Percentiles rank a stretch among this genome's conserved stretches.
These are phyloP conservation scores for Pyricularia sp. DNA, from an alignment of 2,329 filamentous ascomycete genomes.

Conservation along the genomic window DNA sequence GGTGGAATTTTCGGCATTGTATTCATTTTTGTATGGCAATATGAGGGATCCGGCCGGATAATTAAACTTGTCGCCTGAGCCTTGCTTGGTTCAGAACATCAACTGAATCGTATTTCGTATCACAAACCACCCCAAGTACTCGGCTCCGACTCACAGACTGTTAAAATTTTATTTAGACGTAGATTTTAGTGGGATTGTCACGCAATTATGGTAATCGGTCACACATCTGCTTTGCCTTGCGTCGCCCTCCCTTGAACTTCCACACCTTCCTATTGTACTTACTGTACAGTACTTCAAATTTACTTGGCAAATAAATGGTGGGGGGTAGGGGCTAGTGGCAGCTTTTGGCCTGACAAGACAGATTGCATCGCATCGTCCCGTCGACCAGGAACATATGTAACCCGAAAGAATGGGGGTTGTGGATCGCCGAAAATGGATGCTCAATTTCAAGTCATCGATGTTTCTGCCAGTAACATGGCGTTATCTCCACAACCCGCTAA, in stretches of 20 bases:
- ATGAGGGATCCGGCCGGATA: neutral
- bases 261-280: neutral
- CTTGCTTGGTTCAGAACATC: neutral
- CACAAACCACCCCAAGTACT: neutral
- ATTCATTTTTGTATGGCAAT: neutral
- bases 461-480: neutral
- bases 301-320: too few species aligned
- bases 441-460: neutral
- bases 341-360: neutral
- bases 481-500: neutral
- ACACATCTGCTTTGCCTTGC: neutral
- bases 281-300: too few species aligned
- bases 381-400: neutral
- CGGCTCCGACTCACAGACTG: neutral
- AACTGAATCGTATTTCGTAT: neutral
- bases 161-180: neutral
- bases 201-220: too few species aligned
- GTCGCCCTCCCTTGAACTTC: neutral
- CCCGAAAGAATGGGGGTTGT: neutral
- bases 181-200: too few species aligned
- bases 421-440: neutral
- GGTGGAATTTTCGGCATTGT: neutral
- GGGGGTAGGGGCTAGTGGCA: neutral
- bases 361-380: neutral
- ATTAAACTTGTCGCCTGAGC: neutral